These are phyloP conservation scores for Mucor mucedo DNA, from an alignment of 371 early-diverging fungal genomes.

Conservation along the genomic window DNA sequence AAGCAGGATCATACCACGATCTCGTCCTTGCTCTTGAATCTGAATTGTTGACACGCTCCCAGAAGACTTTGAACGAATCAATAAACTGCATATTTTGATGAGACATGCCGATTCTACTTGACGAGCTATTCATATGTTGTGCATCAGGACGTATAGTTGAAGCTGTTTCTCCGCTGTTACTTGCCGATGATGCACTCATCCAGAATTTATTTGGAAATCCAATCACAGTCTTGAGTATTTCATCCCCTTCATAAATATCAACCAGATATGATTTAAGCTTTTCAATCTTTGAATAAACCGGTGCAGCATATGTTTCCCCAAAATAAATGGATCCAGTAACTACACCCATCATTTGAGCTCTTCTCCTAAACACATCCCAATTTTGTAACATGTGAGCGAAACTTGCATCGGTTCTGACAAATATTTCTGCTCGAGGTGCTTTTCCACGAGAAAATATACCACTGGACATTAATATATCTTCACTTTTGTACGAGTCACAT, in stretches of 20 bases:
- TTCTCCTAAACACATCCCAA: slow-evolving; percentile 48
- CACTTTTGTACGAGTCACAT: slow-evolving; percentile 23
- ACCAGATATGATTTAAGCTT: slow-evolving; percentile 71
- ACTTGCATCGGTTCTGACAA: slow-evolving; percentile 45
- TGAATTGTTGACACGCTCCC: slow-evolving; percentile 42
- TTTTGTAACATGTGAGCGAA: slow-evolving; percentile 57
- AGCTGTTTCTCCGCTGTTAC: background rate
- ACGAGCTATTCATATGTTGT: background rate
- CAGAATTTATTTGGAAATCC: slow-evolving; percentile 44
- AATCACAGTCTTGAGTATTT: slow-evolving; percentile 55
- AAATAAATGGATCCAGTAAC: slow-evolving; percentile 46
- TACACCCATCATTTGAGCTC: slow-evolving; percentile 55
- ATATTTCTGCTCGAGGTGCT: slow-evolving; percentile 53
- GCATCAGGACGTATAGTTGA: slow-evolving; percentile 8
- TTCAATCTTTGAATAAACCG: slow-evolving; percentile 67
- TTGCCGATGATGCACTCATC: slow-evolving; percentile 2
- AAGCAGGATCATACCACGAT: slow-evolving; percentile 53
- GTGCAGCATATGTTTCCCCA: slow-evolving; percentile 54
- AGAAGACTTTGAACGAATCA: slow-evolving; percentile 36
- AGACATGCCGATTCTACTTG: background rate
- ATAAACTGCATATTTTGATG: slow-evolving; percentile 32
- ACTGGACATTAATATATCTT: slow-evolving; percentile 35
- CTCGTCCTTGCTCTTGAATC: slow-evolving; percentile 39
- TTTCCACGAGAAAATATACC: slow-evolving; percentile 46
- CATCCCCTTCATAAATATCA: slow-evolving; percentile 78